Percentiles rank a stretch among this genome's conserved stretches.
phyloP scores from a whole-genome alignment of 257 asterid species.

The Lycium barbarum region DNA sequence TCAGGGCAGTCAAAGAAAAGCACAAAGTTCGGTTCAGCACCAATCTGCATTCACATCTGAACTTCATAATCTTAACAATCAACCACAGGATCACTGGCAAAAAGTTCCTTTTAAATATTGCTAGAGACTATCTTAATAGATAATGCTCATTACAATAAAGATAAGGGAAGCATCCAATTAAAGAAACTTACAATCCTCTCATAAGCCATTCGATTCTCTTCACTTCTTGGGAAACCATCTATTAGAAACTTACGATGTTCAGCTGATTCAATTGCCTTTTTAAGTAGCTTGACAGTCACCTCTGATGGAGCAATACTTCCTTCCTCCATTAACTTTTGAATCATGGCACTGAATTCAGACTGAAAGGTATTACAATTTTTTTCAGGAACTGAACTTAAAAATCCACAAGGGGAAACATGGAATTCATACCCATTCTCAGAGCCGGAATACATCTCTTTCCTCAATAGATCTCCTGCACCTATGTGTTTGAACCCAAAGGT shows the following conservation, averaged over 20 bases:
- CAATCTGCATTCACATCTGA: constrained; percentile 61
- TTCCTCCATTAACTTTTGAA: constrained; percentile 76
- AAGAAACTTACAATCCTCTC: constrained; percentile 78
- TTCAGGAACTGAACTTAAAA: not conserved
- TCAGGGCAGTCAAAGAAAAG: constrained; percentile 93
- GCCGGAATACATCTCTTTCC: constrained; percentile 74
- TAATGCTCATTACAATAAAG: constrained; percentile 30
- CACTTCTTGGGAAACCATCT: constrained; percentile 97
- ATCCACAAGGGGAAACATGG: not conserved
- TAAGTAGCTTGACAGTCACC: constrained; percentile 80
- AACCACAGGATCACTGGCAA: constrained; percentile 1
- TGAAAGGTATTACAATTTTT: not conserved
- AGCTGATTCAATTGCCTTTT: constrained; percentile 72
- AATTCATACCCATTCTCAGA: constrained; percentile 69
- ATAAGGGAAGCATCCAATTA: constrained; percentile 22
- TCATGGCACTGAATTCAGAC: constrained; percentile 71
- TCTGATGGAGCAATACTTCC: constrained; percentile 94
- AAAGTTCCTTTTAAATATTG: constrained; percentile 8
- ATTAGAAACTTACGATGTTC: constrained; percentile 69
- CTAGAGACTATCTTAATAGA: constrained; percentile 9
- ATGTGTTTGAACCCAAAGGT: constrained; percentile 87
- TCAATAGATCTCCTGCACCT: constrained; percentile 96
- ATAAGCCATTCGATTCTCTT: constrained; percentile 86
- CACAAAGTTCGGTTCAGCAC: constrained; percentile 87
- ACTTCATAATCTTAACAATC: constrained; percentile 24